Evolutionary conservation across 306 rosid genomes (phyloP), one percentile per base, ranked within the genome.

Genomic region (Cucumis melo): DNA sequence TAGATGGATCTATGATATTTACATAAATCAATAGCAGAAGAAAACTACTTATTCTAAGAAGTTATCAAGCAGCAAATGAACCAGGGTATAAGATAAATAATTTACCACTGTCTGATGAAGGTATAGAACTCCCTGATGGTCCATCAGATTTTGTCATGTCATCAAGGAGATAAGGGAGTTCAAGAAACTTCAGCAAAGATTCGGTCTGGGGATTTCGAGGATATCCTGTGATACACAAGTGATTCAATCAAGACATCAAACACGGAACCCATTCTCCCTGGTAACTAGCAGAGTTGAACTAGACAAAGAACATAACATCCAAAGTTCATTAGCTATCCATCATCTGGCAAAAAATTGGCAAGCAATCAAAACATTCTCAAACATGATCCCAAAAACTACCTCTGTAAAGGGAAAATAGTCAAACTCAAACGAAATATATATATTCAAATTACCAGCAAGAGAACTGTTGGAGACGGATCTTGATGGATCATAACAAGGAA

Each of bases 101-200:
- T 48, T 82, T 88, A 93, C 98, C 97, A 78, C 78, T 80, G 71
- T 27, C 84, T 79, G 79, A 77, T 24, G 42, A 79, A 50, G 89
- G 82, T 77, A 80, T 60, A 75, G 88, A 86, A 84, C 81, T 83
- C 56, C 77, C 74, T 53, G 81, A 77, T 58, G 82, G 77, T 75
- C 80, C 86, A 3, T 78, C 81, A 59, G 87, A 60, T 54, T 84
- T 85, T 55, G 83, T 77, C 84, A 63, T 85, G 77, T 78, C 77
- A 80, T 89, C 97, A 74, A 93, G 96, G 78, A 93, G 94, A 83
- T 87, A 86, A 27, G 97, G 97, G 83, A 93, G 97, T 77, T 84
- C 98, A 72, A 93, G 82, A 81, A 93, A 86, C 86, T 82, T 90
- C 88, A 93, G 84, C 63, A 91, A 86, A 55, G 89, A 91, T 75